Evolutionary conservation across 352 stramenopile genomes (phyloP), one percentile per base, ranked within the genome.

Genomic region (Phytopythium litorale): DNA sequence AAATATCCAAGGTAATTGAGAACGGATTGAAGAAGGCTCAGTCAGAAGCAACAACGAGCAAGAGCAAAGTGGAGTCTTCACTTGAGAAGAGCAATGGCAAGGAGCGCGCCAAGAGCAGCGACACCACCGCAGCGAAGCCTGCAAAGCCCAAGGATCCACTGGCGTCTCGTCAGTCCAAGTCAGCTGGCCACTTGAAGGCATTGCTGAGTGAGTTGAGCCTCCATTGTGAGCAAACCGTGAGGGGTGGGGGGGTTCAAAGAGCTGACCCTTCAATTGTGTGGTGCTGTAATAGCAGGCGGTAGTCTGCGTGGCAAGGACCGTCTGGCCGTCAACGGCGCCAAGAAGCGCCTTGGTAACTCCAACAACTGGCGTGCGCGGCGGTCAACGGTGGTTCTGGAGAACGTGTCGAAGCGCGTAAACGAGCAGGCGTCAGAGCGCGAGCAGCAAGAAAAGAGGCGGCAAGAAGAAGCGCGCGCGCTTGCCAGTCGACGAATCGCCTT

Each of bases 141-240:
- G 53, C 37, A 16, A 48, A 21, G 35, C n/a, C 35, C 12, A 58
- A 58, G 53, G 35, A 58, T 12, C 21, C 53, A 12, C 16, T 25
- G 0, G 13, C 18, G 12, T 21, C 23, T 37, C 54, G 54, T 19
- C 67, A 65, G 45, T 92, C 82, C 38, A 92, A 92, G 35, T 90
- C 82, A 21, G 78, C 54, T 7, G 73, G 64, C 15, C 83, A 92
- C 67, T 59, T 92, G 58, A 74, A 66, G 1, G 72, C 80, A 38
- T 61, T 92, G 19, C 76, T 92, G 64, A 71, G 78, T 79, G 77
- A 15, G 71, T 68, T 21, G 45, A 60, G n/a, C 46, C 40, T 21
- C 54, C 60, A 18, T 45, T 56, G 2, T 16, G 7, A 46, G 5
- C 21, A 45, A 18, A 0, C 25, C 38, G 40, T 55, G 16, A 8